These are phyloP conservation scores for Vitis riparia DNA, from an alignment of 164 flowering plant species.

Conservation along the genomic window DNA sequence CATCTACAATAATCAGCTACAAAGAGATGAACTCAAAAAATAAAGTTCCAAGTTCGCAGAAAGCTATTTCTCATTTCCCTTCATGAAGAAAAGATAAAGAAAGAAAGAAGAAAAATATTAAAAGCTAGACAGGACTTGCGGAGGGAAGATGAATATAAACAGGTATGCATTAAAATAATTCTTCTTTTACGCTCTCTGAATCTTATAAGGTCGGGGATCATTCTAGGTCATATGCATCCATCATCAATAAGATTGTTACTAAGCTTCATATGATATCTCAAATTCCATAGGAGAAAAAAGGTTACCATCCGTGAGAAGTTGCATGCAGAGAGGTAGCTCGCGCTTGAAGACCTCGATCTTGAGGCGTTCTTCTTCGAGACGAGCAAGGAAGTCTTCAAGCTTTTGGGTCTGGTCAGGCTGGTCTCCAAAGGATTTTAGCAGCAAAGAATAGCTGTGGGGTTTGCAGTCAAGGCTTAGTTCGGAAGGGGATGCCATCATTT, in stretches of 20 bases:
- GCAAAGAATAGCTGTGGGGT: conserved; percentile 69
- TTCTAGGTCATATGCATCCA: no score
- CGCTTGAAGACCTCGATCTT: conserved; percentile 90
- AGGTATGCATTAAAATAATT: not conserved
- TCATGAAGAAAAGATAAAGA: conserved; percentile 5
- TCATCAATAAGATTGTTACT: no score
- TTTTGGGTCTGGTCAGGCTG: conserved; percentile 58
- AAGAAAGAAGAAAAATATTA: conserved; percentile 1
- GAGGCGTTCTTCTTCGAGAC: conserved; percentile 79
- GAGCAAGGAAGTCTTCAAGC: conserved; percentile 70
- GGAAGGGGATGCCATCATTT: conserved; percentile 61
- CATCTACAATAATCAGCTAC: not conserved
- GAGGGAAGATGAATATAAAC: no score
- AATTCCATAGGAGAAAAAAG: not conserved
- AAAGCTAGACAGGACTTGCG: not conserved
- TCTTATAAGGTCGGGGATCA: not conserved
- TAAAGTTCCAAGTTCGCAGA: not conserved
- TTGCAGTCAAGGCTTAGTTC: conserved; percentile 76
- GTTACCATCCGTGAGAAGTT: conserved; percentile 76
- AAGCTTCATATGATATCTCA: no score
- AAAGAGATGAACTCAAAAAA: not conserved
- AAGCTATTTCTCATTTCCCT: conserved; percentile 13
- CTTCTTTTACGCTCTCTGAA: conserved; percentile 3
- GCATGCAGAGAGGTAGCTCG: conserved; percentile 92
- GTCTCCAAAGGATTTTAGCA: conserved; percentile 70